Percentiles rank a stretch among this genome's conserved stretches.
Evolutionary conservation across 306 rosid species (phyloP).

Genomic region (Delonix regia): DNA sequence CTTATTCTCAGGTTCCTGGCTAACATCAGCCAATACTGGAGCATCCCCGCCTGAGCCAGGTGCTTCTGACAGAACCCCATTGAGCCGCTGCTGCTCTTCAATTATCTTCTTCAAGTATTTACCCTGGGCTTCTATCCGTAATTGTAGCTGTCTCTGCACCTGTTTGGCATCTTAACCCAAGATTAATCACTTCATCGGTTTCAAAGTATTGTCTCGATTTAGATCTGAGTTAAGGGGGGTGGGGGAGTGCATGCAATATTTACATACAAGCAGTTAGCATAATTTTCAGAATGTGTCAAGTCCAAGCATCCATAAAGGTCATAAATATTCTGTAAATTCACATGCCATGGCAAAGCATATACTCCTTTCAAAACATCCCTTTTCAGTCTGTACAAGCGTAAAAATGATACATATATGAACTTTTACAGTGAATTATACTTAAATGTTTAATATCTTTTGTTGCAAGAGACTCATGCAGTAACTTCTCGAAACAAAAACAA

Average conservation of each 20-base stretch:
- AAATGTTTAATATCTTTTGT: not conserved
- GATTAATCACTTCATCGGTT: not conserved
- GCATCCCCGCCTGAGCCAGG: conserved; percentile 46
- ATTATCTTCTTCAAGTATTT: conserved; percentile 87
- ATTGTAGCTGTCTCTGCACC: conserved; percentile 88
- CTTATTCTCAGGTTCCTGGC: conserved; percentile 56
- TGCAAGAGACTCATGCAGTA: not conserved
- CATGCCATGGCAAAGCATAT: conserved; percentile 4
- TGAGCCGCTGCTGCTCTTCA: conserved; percentile 78
- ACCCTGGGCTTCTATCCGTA: conserved; percentile 89
- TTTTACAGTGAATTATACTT: not conserved
- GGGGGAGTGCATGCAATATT: not conserved
- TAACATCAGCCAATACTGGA: conserved; percentile 37
- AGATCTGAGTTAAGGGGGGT: not conserved
- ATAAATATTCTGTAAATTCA: not conserved
- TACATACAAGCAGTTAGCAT: not conserved
- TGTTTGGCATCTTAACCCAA: conserved; percentile 31
- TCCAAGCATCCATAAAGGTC: not conserved
- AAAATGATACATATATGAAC: not conserved
- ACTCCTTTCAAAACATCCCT: not conserved
- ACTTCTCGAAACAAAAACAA: not conserved
- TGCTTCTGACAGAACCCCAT: conserved; percentile 68
- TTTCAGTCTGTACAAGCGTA: not conserved
- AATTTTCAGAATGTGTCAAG: not conserved
- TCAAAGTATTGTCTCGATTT: not conserved